phyloP scores from a whole-genome alignment of 805 yeast genomes.

The Metschnikowia anglica region DNA sequence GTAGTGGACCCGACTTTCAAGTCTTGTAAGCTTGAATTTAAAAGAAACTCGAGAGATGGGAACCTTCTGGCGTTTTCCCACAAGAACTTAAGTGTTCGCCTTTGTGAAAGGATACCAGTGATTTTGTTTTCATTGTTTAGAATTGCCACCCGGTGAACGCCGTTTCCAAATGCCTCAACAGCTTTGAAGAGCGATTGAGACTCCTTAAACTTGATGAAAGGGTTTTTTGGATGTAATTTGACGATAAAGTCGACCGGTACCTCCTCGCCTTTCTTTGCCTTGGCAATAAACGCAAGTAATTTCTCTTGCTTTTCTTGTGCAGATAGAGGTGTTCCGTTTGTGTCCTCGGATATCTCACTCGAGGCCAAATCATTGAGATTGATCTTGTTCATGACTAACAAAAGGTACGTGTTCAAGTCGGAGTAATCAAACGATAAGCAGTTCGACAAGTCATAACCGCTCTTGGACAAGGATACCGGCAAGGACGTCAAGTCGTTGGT shows the following conservation, averaged over 20 bases:
- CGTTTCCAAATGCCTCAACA: conserved; percentile 86
- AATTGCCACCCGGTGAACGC: conserved; percentile 92
- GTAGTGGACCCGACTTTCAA: conserved; percentile 68
- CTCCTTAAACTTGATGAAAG: conserved; percentile 76
- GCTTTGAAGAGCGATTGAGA: conserved; percentile 67
- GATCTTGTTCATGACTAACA: conserved; percentile 77
- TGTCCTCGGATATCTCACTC: conserved; percentile 27
- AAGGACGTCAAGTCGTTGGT: conserved; percentile 76
- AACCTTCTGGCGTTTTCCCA: conserved; percentile 94
- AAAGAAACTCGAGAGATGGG: conserved; percentile 72
- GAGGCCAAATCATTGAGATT: conserved; percentile 36
- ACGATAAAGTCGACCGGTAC: conserved; percentile 91
- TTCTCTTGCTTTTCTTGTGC: conserved; percentile 36
- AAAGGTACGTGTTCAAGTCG: conserved; percentile 81
- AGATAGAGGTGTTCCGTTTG: conserved; percentile 23
- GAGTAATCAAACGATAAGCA: conserved; percentile 89
- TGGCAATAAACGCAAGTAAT: conserved; percentile 44
- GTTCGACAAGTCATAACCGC: conserved; percentile 48
- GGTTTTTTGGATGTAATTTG: conserved; percentile 81
- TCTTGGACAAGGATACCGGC: conserved; percentile 54
- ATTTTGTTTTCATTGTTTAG: conserved; percentile 47
- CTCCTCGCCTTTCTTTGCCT: conserved; percentile 82
- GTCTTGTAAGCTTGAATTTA: conserved; percentile 66
- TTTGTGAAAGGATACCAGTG: conserved; percentile 85
- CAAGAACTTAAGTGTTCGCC: conserved; percentile 76